These are phyloP conservation scores for Chloranthus sessilifolius DNA, from an alignment of 164 flowering plant genomes.

Conservation along the genomic window DNA sequence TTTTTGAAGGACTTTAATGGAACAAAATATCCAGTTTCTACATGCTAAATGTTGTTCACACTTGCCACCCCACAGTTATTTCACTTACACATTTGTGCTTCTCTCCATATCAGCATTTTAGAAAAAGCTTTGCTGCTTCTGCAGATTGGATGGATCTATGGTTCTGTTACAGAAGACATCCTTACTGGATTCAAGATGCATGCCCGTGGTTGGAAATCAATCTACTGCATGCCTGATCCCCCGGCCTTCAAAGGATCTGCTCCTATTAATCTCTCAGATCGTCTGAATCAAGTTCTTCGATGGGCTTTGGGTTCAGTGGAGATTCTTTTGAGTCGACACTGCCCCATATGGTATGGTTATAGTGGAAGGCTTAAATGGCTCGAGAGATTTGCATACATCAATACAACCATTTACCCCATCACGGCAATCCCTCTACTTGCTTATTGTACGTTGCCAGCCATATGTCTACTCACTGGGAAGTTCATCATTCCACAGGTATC, in stretches of 20 bases:
- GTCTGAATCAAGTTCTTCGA: slow-evolving; percentile 77
- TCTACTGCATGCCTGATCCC: slow-evolving; percentile 73
- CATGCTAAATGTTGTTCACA: too few relatives aligned
- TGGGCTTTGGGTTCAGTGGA: slow-evolving; percentile 90
- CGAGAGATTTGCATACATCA: slow-evolving; percentile 68
- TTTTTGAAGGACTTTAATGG: too few relatives aligned
- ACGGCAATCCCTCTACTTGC: slow-evolving; percentile 67
- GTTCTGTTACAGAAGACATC: slow-evolving; percentile 15
- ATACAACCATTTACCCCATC: slow-evolving; percentile 75
- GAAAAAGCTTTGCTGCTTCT: not conserved
- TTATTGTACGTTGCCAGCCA: slow-evolving; percentile 28
- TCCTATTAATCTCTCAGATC: slow-evolving; percentile 17
- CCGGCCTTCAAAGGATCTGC: slow-evolving; percentile 56
- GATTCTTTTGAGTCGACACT: slow-evolving; percentile 75
- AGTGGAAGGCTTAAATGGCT: slow-evolving; percentile 27
- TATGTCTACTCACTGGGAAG: slow-evolving; percentile 69
- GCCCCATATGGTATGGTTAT: slow-evolving; percentile 91
- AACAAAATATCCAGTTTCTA: too few relatives aligned
- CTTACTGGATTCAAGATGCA: slow-evolving; percentile 73
- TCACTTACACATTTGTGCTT: too few relatives aligned
- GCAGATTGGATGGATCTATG: slow-evolving; percentile 75
- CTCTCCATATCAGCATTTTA: too few relatives aligned
- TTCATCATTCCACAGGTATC: slow-evolving; percentile 81
- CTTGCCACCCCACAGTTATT: too few relatives aligned
- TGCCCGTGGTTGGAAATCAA: slow-evolving; percentile 88